These are phyloP conservation scores for Colletotrichum filicis DNA, from an alignment of 2,329 filamentous ascomycete species.

Conservation along the genomic window DNA sequence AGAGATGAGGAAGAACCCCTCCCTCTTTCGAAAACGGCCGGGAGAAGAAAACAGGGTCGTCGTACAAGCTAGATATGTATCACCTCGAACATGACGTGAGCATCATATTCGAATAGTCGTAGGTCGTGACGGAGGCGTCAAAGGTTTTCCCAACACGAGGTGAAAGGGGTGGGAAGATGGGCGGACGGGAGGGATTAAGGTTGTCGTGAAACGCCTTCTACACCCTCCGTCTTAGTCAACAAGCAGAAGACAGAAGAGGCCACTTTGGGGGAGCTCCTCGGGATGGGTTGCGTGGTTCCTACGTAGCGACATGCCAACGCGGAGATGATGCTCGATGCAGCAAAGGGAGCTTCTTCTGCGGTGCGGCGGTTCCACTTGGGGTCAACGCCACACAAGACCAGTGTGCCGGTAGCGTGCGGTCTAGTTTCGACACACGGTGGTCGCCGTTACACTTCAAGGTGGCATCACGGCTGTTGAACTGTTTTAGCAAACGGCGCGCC, in stretches of 20 bases:
- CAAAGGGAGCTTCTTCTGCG: neutral
- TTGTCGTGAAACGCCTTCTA: conserved; percentile 27
- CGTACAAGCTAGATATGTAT: conserved; percentile 25
- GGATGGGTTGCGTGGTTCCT: conserved; percentile 1
- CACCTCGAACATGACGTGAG: conserved; percentile 25
- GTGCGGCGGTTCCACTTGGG: conserved; percentile 27
- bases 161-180: neutral
- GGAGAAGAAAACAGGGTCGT: neutral
- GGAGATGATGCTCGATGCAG: conserved; percentile 33
- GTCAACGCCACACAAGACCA: conserved; percentile 26
- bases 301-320: conserved; percentile 25
- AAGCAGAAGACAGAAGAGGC: neutral
- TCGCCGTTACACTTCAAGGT: conserved; percentile 7
- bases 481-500: neutral
- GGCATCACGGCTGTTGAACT: conserved; percentile 8
- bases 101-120: conserved; percentile 3
- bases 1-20: conserved; percentile 3
- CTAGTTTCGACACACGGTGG: neutral
- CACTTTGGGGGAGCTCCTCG: conserved; percentile 9
- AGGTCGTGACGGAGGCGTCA: conserved; percentile 22
- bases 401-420: conserved; percentile 12
- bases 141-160: neutral
- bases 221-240: conserved; percentile 22
- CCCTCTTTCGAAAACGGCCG: conserved; percentile 1
- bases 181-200: conserved; percentile 24